phyloP scores from a whole-genome alignment of 768 basidiomycete genomes.

The Amanita molliuscula region DNA sequence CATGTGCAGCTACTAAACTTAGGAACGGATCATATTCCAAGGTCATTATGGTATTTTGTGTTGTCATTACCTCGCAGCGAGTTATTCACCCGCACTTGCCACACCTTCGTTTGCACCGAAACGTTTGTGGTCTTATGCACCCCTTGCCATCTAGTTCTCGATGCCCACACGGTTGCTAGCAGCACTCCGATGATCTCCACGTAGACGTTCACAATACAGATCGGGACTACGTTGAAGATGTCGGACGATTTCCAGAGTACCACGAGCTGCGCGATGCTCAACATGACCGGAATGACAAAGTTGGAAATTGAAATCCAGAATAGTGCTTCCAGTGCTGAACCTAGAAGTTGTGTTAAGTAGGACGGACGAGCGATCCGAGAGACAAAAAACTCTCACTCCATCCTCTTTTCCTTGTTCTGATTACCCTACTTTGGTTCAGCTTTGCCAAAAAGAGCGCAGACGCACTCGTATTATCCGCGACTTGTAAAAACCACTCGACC shows the following conservation, averaged over 20 bases:
- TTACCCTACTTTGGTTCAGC: slow-evolving; percentile 6
- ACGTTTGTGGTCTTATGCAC: neutral
- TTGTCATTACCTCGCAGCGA: neutral
- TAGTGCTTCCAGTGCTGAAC: slow-evolving; percentile 9
- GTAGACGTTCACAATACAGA: slow-evolving; percentile 13
- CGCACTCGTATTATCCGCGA: slow-evolving; percentile 11
- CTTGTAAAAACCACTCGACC: slow-evolving; percentile 14
- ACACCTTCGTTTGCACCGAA: neutral
- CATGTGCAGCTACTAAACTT: too few relatives aligned
- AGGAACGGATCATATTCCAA: neutral
- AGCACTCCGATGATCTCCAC: slow-evolving; percentile 19
- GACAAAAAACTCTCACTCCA: neutral
- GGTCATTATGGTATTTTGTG: neutral
- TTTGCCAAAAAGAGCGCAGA: slow-evolving; percentile 14
- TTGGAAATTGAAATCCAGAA: slow-evolving; percentile 19
- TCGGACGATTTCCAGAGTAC: slow-evolving; percentile 3
- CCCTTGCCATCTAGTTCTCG: slow-evolving; percentile 10
- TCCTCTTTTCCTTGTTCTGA: neutral
- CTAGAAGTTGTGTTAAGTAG: slow-evolving; percentile 4
- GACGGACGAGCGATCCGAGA: neutral
- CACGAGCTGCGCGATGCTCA: slow-evolving; percentile 15
- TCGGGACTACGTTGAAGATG: slow-evolving; percentile 9
- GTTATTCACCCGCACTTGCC: neutral
- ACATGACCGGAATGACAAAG: slow-evolving; percentile 18
- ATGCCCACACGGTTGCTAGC: slow-evolving; percentile 17